phyloP scores from a whole-genome alignment of 805 yeast species.

The Pichia scutulata region DNA sequence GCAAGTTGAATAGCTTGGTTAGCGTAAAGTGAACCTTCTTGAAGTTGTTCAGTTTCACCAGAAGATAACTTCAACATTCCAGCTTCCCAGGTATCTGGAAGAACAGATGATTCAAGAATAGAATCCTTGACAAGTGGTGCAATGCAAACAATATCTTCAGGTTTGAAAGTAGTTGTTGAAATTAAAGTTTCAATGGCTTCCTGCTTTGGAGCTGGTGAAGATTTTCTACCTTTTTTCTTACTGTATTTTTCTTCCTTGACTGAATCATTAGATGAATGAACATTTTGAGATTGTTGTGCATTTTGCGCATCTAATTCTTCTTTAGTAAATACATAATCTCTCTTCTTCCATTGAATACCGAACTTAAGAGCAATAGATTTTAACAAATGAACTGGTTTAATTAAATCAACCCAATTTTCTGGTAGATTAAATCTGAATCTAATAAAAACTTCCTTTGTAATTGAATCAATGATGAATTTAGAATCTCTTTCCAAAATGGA shows the following conservation, averaged over 20 bases:
- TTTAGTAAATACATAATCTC: conserved; percentile 40
- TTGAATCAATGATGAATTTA: conserved; percentile 33
- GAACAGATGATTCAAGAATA: conserved; percentile 53
- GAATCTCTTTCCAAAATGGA: conserved; percentile 39
- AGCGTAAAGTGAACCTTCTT: conserved; percentile 55
- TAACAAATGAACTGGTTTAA: conserved; percentile 37
- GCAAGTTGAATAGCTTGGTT: conserved; percentile 63
- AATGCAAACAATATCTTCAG: conserved; percentile 59
- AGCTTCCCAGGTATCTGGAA: conserved; percentile 68
- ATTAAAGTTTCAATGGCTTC: conserved; percentile 17
- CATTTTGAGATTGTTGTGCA: conserved; percentile 1
- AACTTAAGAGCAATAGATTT: conserved; percentile 68
- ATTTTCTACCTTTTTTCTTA: conserved; percentile 26
- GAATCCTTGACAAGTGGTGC: conserved; percentile 75
- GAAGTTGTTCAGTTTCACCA: conserved; percentile 31
- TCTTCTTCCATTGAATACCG: conserved; percentile 79
- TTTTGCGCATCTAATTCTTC: conserved; percentile 31
- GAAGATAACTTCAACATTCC: conserved; percentile 34
- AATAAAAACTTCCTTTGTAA: conserved; percentile 44
- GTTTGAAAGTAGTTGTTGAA: conserved; percentile 36
- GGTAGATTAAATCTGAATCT: conserved; percentile 62
- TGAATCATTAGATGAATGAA: background rate
- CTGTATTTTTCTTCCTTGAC: conserved; percentile 24
- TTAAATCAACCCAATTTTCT: conserved; percentile 36
- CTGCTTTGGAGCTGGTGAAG: conserved; percentile 9